Evolutionary conservation across 352 stramenopile genomes (phyloP), one percentile per base, ranked within the genome.

Genomic region (Stephanocyclus meneghinianus): DNA sequence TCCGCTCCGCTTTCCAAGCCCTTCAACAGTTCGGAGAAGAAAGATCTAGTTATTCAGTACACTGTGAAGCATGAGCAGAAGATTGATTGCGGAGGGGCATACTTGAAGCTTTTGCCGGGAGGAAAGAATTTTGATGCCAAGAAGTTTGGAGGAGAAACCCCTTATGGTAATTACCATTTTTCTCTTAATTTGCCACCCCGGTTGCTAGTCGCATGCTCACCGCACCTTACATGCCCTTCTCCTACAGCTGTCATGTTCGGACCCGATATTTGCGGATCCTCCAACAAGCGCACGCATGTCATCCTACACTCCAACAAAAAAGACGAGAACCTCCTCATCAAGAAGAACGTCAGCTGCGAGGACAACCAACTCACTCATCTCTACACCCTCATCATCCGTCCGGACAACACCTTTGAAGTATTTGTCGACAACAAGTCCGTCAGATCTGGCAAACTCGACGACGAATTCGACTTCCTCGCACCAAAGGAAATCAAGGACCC

Each of bases 61-160:
- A 90, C 96, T 11, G 96, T 99, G 62, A 98, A 99, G 92, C 96
- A 99, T 87, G 97, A 99, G 90, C 95, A 99, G 89, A 95, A 98
- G 71, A 90, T 99, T 48, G 97, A 99, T 66, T 99, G 97, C 89
- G 97, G 97, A 70, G 97, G 97, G 71, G 97, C 96, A 10, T 99
- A 99, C 95, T 98, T 99, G 85, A 99, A 99, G 90, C 93, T 99
- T 57, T 86, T 99, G 48, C 93, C 95, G 26, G 91, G 87, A n/a
- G 91, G 93, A 45, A 72, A 90, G 18, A 87, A 84, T 32, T 94
- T 98, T 72, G 95, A 98, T 82, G 84, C 96, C 76, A 89, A 74
- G 30, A 96, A 91, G 47, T 99, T 99, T 87, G 96, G 95, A 66
- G 96, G 96, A 42, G 96, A 98, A 66, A 96, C 95, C 42, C 89